Evolutionary conservation across 306 rosid species (phyloP), one percentile per base, ranked within the genome.

Genomic region (Phaseolus lunatus): DNA sequence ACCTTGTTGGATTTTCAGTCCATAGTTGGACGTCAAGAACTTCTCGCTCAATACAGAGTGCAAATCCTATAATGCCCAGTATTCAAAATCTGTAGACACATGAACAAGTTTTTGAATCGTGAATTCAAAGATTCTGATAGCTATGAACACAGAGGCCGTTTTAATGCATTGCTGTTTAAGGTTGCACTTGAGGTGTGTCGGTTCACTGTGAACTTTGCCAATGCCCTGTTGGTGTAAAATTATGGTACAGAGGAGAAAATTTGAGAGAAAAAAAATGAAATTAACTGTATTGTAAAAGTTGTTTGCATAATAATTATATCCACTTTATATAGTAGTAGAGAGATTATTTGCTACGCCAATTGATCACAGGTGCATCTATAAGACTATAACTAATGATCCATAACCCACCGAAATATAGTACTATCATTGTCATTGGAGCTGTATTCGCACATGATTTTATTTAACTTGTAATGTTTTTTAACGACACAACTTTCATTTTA

Each of bases 391-490:
- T 35, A 18, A 63, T 33, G 24, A 13, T 35, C 11, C 68, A 29
- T n/a, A 27, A 63, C 24, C 9, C 33, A 19, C 50, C 47, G 8
- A 37, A 20, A 9, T 44, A 24, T 18, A 58, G 27, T 27, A 8
- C 45, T 44, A 29, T 22, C 35, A 48, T 35, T 74, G 49, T 53
- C 41, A 57, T 70, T 10, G 47, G 37, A 52, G 75, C 63, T 44
- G 33, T 67, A 66, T 58, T 29, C 39, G 73, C 52, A 19, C 35
- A 48, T n/a, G 18, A 77, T 77, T 54, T 45, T 22, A 27, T 82
- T 77, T 19, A 45, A 49, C 29, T 49, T 23, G 43, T 29, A 15
- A 13, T 33, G 9, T 22, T 54, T 41, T 54, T 23, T 63, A 13
- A 24, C 39, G 45, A 33, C 22, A 47, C 29, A 10, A 37, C 29